A percentile compares a stretch with the other conserved stretches of the same genome.
Evolutionary conservation across 352 stramenopile species (phyloP).

Genomic region (Globisporangium parvum): DNA sequence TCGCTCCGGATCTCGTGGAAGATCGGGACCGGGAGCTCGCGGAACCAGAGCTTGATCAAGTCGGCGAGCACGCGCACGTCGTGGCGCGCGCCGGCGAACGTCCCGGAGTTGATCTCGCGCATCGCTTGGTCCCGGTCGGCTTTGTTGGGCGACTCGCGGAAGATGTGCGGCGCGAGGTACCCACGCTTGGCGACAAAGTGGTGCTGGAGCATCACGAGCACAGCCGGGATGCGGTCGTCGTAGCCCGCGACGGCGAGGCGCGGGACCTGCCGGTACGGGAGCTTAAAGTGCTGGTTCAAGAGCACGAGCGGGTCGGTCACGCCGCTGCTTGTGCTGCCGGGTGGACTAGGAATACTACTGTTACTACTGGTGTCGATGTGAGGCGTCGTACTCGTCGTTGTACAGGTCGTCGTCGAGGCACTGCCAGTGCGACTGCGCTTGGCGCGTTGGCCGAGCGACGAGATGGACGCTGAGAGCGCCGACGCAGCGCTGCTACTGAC

Average conservation of each 20-base stretch:
- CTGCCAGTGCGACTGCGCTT: slow-evolving; percentile 42
- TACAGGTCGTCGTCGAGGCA: slow-evolving; percentile 14
- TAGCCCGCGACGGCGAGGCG: slow-evolving; percentile 57
- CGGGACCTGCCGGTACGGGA: slow-evolving; percentile 72
- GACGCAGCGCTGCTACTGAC: slow-evolving; percentile 1
- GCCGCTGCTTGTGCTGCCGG: too few relatives aligned
- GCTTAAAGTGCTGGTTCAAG: slow-evolving; percentile 83
- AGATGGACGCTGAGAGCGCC: slow-evolving; percentile 9
- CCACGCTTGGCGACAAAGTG: slow-evolving; percentile 70
- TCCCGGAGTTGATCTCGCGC: slow-evolving; percentile 76
- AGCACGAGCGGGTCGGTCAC: slow-evolving; percentile 33
- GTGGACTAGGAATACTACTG: too few relatives aligned
- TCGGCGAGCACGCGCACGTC: slow-evolving; percentile 85
- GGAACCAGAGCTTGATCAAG: slow-evolving; percentile 89
- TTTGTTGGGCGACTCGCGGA: slow-evolving; percentile 84
- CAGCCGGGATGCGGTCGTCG: slow-evolving; percentile 71
- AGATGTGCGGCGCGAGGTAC: slow-evolving; percentile 71
- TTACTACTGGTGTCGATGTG: slow-evolving; percentile 1
- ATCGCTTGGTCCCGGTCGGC: slow-evolving; percentile 80
- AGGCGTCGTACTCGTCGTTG: slow-evolving; percentile 11
- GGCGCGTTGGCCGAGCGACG: slow-evolving; percentile 6
- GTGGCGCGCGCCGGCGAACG: slow-evolving; percentile 47
- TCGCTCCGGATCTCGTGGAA: slow-evolving; percentile 69
- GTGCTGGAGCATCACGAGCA: slow-evolving; percentile 84
- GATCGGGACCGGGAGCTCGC: slow-evolving; percentile 75